A percentile compares a stretch with the other conserved stretches of the same genome.
Conservation (phyloP, 75 land plant species). For the Chamaecyparis obtusa region DNA sequence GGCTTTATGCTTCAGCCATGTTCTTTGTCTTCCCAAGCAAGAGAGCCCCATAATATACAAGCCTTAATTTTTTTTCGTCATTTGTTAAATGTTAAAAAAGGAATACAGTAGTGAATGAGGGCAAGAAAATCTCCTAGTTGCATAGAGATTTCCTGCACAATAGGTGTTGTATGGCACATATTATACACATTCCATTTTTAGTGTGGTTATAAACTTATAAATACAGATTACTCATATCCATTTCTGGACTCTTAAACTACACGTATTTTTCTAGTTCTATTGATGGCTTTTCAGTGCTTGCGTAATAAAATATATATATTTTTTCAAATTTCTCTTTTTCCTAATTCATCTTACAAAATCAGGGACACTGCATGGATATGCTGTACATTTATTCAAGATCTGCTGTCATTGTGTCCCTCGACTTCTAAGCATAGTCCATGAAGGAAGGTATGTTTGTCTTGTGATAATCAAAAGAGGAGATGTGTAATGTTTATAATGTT, state of each 20-base stretch:
- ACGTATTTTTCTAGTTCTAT: not conserved
- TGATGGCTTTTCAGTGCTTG: not conserved
- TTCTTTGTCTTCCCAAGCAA: not conserved
- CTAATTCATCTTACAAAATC: slow-evolving; percentile 1
- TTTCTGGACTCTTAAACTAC: not conserved
- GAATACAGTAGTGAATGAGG: not conserved
- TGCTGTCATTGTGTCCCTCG: slow-evolving; percentile 4
- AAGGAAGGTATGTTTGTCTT: not conserved
- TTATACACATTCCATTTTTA: not conserved
- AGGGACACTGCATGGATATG: slow-evolving; percentile 1
- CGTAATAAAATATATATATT: not conserved
- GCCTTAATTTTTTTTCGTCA: not conserved
- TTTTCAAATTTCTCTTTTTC: not conserved
- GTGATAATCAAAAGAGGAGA: not conserved
- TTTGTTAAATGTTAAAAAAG: not conserved
- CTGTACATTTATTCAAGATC: slow-evolving; percentile 6
- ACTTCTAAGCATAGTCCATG: slow-evolving; percentile 1
- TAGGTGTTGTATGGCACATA: not conserved
- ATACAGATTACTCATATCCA: not conserved
- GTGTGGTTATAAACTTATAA: not conserved
- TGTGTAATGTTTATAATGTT: not conserved
- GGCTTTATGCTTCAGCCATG: not conserved
- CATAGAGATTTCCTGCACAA: not conserved
- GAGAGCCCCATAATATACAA: not conserved
- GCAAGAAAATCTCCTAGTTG: not conserved